Percentiles rank a stretch among this genome's conserved stretches.
These are phyloP conservation scores for Aspergillus puulaauensis DNA, from an alignment of 2,329 filamentous ascomycete species.

Conservation along the genomic window DNA sequence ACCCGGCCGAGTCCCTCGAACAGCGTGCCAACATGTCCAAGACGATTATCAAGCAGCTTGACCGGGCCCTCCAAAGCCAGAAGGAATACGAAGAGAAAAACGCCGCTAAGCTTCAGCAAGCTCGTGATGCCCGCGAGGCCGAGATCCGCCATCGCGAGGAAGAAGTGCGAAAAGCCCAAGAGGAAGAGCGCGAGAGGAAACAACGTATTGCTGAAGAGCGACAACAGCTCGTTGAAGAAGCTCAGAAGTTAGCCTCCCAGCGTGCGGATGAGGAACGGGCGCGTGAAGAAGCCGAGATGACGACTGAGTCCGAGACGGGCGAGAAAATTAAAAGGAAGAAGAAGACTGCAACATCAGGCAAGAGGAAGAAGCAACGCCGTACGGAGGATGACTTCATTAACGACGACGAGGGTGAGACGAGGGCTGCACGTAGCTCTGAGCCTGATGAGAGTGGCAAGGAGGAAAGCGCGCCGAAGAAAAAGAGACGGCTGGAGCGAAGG, in stretches of 20 bases:
- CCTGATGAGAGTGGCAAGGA: constrained; percentile 35
- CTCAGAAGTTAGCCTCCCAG: constrained; percentile 69
- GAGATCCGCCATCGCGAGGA: constrained; percentile 79
- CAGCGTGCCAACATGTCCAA: constrained; percentile 97
- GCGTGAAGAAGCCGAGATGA: constrained; percentile 73
- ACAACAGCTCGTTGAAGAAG: constrained; percentile 72
- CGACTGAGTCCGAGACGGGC: constrained; percentile 77
- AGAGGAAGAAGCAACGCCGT: constrained; percentile 56
- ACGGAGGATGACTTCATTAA: constrained; percentile 32
- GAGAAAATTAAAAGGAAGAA: constrained; percentile 73
- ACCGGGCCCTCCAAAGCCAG: constrained; percentile 79
- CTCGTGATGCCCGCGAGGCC: constrained; percentile 74
- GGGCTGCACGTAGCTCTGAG: constrained; percentile 28
- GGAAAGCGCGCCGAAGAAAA: constrained; percentile 53
- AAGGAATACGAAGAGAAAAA: constrained; percentile 92
- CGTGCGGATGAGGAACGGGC: constrained; percentile 69
- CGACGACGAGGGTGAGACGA: constrained; percentile 28
- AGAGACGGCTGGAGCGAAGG: constrained; percentile 60
- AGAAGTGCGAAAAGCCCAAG: constrained; percentile 65
- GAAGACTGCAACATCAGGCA: constrained; percentile 65
- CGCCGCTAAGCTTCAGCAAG: constrained; percentile 79
- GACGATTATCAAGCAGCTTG: constrained; percentile 88
- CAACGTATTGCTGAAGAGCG: constrained; percentile 85
- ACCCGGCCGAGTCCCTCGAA: constrained; percentile 86
- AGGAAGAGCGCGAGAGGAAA: constrained; percentile 70